These are phyloP conservation scores for Anacardium occidentale DNA, from an alignment of 345 rosid genomes.

Conservation along the genomic window DNA sequence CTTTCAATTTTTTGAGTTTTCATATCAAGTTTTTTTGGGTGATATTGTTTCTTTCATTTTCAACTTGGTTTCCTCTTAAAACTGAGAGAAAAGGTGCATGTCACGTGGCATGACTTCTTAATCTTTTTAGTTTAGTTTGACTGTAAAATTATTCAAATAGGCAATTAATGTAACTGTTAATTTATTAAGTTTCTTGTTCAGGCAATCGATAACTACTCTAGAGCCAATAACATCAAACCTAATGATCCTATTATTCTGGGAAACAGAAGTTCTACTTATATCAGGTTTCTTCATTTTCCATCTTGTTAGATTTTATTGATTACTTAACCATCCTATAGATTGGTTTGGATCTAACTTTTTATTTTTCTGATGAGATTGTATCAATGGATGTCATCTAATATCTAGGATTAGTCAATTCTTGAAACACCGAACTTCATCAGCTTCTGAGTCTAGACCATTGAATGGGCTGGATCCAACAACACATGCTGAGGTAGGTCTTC, in stretches of 20 bases:
- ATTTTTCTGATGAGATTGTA: conserved; percentile 17
- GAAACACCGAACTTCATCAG: conserved; percentile 64
- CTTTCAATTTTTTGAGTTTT: too few relatives aligned
- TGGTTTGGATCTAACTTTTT: conserved; percentile 4
- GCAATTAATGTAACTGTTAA: conserved; percentile 16
- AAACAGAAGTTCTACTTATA: conserved; percentile 77
- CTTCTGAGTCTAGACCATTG: conserved; percentile 69
- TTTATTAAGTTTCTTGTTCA: conserved; percentile 24
- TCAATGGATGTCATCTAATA: conserved; percentile 23
- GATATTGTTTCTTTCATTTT: background rate
- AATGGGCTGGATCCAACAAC: conserved; percentile 89
- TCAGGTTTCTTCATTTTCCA: conserved; percentile 48
- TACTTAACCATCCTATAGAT: conserved; percentile 10
- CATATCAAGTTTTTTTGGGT: too few relatives aligned
- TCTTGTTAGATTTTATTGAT: background rate
- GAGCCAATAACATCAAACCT: conserved; percentile 72
- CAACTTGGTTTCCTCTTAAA: background rate
- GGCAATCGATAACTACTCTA: conserved; percentile 76
- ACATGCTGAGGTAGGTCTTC: conserved; percentile 79
- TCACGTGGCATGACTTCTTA: background rate
- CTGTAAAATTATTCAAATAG: background rate
- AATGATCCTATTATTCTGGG: conserved; percentile 72
- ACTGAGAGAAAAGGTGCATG: background rate
- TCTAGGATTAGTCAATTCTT: conserved; percentile 75
- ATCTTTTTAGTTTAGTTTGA: conserved; percentile 3